Evolutionary conservation across 164 flowering plant species (phyloP).

Genomic region (Berberis vulgaris): DNA sequence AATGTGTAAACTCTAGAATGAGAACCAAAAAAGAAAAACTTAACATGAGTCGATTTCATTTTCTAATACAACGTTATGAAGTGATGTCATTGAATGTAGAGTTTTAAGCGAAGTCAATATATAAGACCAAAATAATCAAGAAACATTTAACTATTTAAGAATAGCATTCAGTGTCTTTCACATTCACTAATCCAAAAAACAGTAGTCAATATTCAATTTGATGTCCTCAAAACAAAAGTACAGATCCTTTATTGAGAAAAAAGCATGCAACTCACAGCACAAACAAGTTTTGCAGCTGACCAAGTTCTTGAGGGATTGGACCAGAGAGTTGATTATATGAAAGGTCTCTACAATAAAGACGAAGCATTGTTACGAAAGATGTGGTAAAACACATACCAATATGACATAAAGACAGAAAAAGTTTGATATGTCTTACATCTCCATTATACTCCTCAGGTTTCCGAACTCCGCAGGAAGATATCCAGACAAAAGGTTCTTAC

Average conservation of each 20-base stretch:
- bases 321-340: slow-evolving; percentile 70
- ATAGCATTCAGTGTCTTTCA: too few relatives aligned
- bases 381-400: not conserved
- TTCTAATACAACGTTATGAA: too few relatives aligned
- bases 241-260: not conserved
- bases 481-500: slow-evolving; percentile 60
- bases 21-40: too few relatives aligned
- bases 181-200: too few relatives aligned
- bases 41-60: too few relatives aligned
- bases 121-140: too few relatives aligned
- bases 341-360: slow-evolving; percentile 51
- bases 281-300: slow-evolving; percentile 72
- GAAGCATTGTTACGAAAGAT: not conserved
- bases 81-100: too few relatives aligned
- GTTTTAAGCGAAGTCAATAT: too few relatives aligned
- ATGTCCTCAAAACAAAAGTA: too few relatives aligned
- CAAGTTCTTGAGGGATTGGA: slow-evolving; percentile 65
- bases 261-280: slow-evolving; percentile 47
- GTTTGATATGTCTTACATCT: slow-evolving; percentile 45
- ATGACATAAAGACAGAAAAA: not conserved
- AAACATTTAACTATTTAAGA: too few relatives aligned
- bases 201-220: too few relatives aligned
- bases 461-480: slow-evolving; percentile 80
- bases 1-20: not conserved
- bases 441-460: slow-evolving; percentile 81